These are phyloP conservation scores for Plasmodium chabaudi DNA, from an alignment of 169 alveolate species.

Conservation along the genomic window DNA sequence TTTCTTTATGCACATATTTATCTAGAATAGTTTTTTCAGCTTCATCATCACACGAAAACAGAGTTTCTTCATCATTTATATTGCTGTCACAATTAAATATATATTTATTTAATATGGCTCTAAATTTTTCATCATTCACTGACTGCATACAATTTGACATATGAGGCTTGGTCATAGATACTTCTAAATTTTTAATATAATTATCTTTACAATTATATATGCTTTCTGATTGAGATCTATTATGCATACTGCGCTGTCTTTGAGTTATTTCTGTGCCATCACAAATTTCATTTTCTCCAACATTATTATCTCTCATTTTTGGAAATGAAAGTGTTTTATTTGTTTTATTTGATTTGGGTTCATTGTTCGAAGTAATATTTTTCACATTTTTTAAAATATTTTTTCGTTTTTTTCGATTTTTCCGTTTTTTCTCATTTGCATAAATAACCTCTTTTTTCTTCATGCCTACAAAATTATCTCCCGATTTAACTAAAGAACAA, in stretches of 20 bases:
- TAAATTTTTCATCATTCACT: slow-evolving; percentile 33
- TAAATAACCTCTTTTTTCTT: background rate
- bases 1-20: too few species aligned
- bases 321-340: too few species aligned
- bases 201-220: slow-evolving; percentile 7
- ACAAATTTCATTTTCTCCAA: background rate
- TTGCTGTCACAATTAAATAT: slow-evolving; percentile 7
- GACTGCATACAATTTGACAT: slow-evolving; percentile 24
- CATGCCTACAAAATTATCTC: background rate
- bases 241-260: background rate
- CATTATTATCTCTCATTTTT: background rate
- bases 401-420: background rate
- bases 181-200: slow-evolving; percentile 33
- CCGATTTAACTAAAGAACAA: background rate
- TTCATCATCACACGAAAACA: background rate
- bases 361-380: too few species aligned
- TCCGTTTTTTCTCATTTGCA: background rate
- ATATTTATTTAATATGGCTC: slow-evolving; percentile 14
- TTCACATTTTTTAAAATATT: too few species aligned
- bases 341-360: too few species aligned
- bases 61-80: background rate
- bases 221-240: slow-evolving; percentile 45
- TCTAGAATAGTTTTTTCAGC: background rate
- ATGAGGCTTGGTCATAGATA: slow-evolving; percentile 66
- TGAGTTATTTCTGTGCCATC: background rate